Conservation (phyloP, 306 rosid species). For the Cucurbita ficifolia region DNA sequence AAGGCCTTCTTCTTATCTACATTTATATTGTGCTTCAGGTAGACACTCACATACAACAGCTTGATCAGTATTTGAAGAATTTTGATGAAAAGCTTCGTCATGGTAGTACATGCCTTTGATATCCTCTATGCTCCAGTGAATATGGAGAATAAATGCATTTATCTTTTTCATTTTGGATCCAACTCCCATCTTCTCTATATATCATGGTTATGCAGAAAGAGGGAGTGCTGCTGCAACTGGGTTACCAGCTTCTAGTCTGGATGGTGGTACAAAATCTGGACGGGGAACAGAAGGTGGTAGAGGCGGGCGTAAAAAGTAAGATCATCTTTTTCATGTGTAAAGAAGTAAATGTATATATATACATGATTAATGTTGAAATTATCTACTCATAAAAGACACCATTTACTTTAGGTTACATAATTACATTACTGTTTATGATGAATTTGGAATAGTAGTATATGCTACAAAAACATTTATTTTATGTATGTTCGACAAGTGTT, state of each 20-base stretch:
- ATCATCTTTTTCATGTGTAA: neutral
- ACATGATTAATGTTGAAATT: neutral
- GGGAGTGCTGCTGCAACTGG: slow-evolving; percentile 35
- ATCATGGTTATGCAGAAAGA: slow-evolving; percentile 37
- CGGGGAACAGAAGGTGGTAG: slow-evolving; percentile 52
- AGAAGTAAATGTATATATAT: neutral
- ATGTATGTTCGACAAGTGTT: neutral
- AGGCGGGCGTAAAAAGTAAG: slow-evolving; percentile 80
- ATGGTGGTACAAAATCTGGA: slow-evolving; percentile 47
- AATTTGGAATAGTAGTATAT: neutral
- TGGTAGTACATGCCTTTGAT: slow-evolving; percentile 28
- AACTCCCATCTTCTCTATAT: neutral
- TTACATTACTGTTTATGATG: neutral
- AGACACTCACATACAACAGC: slow-evolving; percentile 85
- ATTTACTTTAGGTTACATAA: neutral
- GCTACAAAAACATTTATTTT: neutral
- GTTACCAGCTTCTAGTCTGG: slow-evolving; percentile 41
- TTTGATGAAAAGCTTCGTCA: slow-evolving; percentile 75
- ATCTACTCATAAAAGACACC: neutral
- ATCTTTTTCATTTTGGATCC: neutral
- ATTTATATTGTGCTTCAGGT: slow-evolving; percentile 40
- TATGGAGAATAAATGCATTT: neutral
- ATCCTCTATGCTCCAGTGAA: neutral
- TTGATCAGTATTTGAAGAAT: slow-evolving; percentile 83
- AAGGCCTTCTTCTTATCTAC: neutral